Evolutionary conservation across 192 early-diverging fungal species (phyloP), one percentile per base, ranked within the genome.

Genomic region (Coemansia sp.): DNA sequence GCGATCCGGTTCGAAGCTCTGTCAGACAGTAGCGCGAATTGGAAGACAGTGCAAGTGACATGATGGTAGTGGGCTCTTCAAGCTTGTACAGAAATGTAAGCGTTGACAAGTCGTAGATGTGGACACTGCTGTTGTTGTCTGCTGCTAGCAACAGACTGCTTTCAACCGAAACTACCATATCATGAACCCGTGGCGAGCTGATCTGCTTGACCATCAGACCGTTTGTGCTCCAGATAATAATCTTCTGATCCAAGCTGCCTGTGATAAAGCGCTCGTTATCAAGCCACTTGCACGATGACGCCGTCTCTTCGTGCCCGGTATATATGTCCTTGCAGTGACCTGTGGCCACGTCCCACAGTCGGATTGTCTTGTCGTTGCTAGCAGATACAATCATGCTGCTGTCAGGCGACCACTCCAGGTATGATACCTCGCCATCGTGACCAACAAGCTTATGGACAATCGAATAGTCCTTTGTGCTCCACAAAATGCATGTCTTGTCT

Each of bases 321-420:
- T 89, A 90, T 0, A 80, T 86, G 21, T 76, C 65, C 46, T 81
- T 54, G 39, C 82, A 81, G 4, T 59, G 53, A 10, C 91, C 93
- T 7, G 82, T 81, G 82, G 90, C 71, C 11, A 86, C 81, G 69
- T 91, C 80, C 96, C 96, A 98, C 33, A 95, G 70, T 39, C 83
- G 85, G 30, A 99, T 69, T 12, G 81, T 81, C 57, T 82, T 79
- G 63, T 98, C 95, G 65, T 83, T 88, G 18, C 92, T 91, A 50
- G 85, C 87, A 2, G 91, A 89, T 21, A 95, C 73, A 17, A 99
- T 64, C 18, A 78, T 72, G 19, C 73, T 73, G 71, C 87, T 85
- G 65, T 97, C 86, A 1, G 95, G 93, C 63, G 91, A 94, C 93
- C 94, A 99, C 4, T 91, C 86, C 53, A 95, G 81, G 64, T 87